Percentiles rank a stretch among this genome's conserved stretches.
Conservation (phyloP, 192 early-diverging fungal genomes). For the Haplosporangium gracile region DNA sequence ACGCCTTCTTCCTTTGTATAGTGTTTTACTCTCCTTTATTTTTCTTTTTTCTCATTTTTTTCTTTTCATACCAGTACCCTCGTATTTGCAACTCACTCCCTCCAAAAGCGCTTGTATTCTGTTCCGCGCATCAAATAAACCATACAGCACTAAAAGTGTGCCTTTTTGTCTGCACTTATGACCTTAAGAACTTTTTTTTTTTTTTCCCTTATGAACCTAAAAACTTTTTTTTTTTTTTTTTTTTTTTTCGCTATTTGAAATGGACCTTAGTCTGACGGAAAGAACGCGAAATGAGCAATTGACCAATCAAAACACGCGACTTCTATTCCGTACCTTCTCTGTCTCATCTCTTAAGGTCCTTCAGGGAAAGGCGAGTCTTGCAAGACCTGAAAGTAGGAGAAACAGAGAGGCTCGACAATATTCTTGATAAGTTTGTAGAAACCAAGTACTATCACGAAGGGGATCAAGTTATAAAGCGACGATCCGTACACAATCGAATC, state of each 20-base stretch:
- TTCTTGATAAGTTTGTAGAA: neutral
- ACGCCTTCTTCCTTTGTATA: slow-evolving; percentile 5
- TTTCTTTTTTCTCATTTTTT: slow-evolving; percentile 5
- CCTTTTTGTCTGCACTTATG: neutral
- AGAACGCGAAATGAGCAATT: neutral
- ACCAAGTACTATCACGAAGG: neutral
- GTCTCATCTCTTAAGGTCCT: neutral
- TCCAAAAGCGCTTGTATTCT: neutral
- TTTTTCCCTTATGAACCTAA: too few species aligned
- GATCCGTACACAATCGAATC: neutral
- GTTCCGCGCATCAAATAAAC: neutral
- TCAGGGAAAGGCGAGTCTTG: slow-evolving; percentile 11
- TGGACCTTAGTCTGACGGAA: neutral
- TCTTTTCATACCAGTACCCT: neutral
- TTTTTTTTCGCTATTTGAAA: neutral
- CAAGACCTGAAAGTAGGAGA: neutral
- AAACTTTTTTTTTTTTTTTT: neutral
- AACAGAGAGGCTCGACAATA: neutral
- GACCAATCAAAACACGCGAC: neutral
- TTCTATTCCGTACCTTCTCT: neutral
- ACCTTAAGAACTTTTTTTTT: neutral
- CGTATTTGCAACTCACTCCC: neutral
- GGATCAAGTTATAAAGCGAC: neutral
- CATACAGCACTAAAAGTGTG: neutral
- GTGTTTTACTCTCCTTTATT: neutral